These are phyloP conservation scores for Talaromyces verruculosus DNA, from an alignment of 2,329 filamentous ascomycete species.

Conservation along the genomic window DNA sequence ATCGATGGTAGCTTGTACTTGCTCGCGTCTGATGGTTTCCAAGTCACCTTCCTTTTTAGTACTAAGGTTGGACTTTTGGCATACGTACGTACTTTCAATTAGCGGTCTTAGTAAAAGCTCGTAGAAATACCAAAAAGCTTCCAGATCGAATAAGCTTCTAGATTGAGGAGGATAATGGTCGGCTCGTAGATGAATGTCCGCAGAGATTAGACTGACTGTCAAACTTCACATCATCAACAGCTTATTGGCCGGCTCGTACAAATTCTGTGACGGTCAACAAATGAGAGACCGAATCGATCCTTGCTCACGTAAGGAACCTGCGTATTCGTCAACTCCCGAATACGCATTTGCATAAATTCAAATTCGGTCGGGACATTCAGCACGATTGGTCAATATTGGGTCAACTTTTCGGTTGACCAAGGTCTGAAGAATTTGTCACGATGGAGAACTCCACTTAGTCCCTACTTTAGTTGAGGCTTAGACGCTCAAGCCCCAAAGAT, in stretches of 20 bases:
- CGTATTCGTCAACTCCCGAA: constrained; percentile 15
- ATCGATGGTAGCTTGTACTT: background rate
- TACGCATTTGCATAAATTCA: constrained; percentile 14
- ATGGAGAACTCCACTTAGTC: background rate
- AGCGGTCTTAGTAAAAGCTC: background rate
- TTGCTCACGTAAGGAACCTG: background rate
- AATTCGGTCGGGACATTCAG: background rate
- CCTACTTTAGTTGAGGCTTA: background rate
- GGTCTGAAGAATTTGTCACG: constrained; percentile 8
- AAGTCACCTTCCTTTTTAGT: background rate
- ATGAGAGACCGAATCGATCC: background rate
- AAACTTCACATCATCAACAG: background rate
- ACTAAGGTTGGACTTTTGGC: background rate
- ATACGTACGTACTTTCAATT: background rate
- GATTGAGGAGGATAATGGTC: background rate
- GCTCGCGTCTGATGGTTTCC: background rate
- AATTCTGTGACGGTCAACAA: background rate
- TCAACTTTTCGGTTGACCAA: background rate
- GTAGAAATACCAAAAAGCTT: background rate
- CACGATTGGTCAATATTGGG: background rate
- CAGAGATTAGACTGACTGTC: background rate
- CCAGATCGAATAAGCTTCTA: background rate
- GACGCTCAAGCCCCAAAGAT: background rate
- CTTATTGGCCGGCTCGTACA: background rate
- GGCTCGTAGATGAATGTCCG: background rate